Evolutionary conservation across 495 filamentous ascomycete species (phyloP), one percentile per base, ranked within the genome.

Genomic region (Penicillium parvum): DNA sequence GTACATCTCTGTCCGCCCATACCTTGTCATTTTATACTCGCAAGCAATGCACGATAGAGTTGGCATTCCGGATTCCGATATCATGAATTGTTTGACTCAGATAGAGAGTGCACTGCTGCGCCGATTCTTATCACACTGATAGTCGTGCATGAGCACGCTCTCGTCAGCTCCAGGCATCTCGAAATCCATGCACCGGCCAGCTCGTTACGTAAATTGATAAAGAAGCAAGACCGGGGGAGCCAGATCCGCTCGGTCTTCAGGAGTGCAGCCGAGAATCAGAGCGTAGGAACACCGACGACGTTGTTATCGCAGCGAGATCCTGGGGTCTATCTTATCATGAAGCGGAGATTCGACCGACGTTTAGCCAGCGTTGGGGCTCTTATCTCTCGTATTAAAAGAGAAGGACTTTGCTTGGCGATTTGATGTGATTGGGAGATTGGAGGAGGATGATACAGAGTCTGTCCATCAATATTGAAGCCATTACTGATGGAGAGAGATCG

Each of bases 271-370:
- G n/a, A n/a, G n/a, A n/a, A n/a, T n/a, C n/a, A n/a, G n/a, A n/a
- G n/a, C n/a, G n/a, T n/a, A n/a, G n/a, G n/a, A n/a, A n/a, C 7
- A 33, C 44, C 44, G 37, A 40, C 4, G 11, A 17, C 12, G 21
- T 4, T 12, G 37, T 36, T 47, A 47, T 47, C 44, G 32, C 28
- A 12, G 20, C 19, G 23, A 29, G 39, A 8, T 30, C 12, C n/a
- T 15, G 12, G 15, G 11, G 17, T 25, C 9, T 42, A 42, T 42
- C 39, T 42, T 42, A 42, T 42, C 29, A 42, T 32, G 1, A 4
- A 18, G 28, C 7, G 32, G 11, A 9, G 30, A 11, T 18, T 14
- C 17, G 11, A 28, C 7, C 8, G 9, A 32, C 6, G 28, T 23
- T 33, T 32, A 42, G 19, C 29, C 16, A 41, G 28, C 18, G 19